phyloP scores from a whole-genome alignment of 2,329 filamentous ascomycete genomes.

The Fonsecaea erecta region DNA sequence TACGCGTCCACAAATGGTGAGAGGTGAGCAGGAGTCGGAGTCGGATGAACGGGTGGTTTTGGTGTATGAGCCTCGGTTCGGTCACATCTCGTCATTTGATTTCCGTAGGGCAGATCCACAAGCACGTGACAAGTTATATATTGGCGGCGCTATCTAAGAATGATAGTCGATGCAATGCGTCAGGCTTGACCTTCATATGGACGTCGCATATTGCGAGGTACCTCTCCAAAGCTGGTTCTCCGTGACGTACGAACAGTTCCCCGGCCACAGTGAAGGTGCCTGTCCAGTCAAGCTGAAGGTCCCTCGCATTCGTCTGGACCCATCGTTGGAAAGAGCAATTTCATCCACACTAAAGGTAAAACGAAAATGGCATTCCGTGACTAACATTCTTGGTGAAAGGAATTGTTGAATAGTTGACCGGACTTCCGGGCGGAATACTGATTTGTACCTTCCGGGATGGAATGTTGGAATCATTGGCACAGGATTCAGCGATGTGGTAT shows the following conservation, averaged over 20 bases:
- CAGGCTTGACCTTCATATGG: slow-evolving; percentile 51
- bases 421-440: slow-evolving; percentile 56
- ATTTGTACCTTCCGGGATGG: slow-evolving; percentile 51
- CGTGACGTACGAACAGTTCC: slow-evolving; percentile 59
- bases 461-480: slow-evolving; percentile 49
- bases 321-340: slow-evolving; percentile 55
- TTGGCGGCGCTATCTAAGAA: slow-evolving; percentile 52
- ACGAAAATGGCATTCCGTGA: slow-evolving; percentile 43
- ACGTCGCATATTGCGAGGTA: slow-evolving; percentile 46
- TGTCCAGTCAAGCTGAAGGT: slow-evolving; percentile 55
- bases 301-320: slow-evolving; percentile 51
- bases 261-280: slow-evolving; percentile 53
- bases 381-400: slow-evolving; percentile 48
- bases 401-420: slow-evolving; percentile 57
- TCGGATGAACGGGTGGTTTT: neutral
- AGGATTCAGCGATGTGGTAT: slow-evolving; percentile 57
- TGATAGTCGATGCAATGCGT: slow-evolving; percentile 49
- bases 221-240: slow-evolving; percentile 55
- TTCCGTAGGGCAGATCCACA: neutral
- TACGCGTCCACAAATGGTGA: neutral
- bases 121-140: slow-evolving; percentile 33
- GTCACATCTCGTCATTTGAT: neutral
- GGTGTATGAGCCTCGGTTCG: slow-evolving; percentile 8
- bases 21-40: neutral
- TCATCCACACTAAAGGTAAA: slow-evolving; percentile 59